Evolutionary conservation across 2,329 filamentous ascomycete genomes (phyloP), one percentile per base, ranked within the genome.

Genomic region (Didymella keratinophila): DNA sequence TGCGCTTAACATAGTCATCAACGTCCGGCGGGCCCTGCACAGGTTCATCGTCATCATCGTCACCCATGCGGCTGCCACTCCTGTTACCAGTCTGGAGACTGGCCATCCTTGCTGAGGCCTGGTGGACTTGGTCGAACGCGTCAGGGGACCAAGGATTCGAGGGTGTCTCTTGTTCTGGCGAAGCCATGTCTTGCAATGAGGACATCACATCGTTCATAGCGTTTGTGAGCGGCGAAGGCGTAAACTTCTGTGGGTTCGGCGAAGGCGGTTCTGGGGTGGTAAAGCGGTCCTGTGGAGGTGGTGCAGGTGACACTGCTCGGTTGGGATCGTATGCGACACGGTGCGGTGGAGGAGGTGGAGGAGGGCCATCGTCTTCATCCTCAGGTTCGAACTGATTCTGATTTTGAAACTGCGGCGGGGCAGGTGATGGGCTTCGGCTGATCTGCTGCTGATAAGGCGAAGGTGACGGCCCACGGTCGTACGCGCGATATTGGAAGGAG

Each of bases 141-240:
- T 97, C 93, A 0, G 93, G 93, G 0, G 93, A 95, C 95, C 95
- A 99, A 4, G 93, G 89, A 70, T 92, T 87, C 9, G 87, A 77
- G 0, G 85, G 80, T 0, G 84, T 80, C 41, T 86, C 82, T 0
- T 86, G 83, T 27, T 85, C 83, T 14, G 81, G 69, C 62, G 81
- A 81, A 28, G 89, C 89, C 82, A 99, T 91, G 60, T 93, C 93
- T 72, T 96, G 89, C 42, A 99, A 79, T 55, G 95, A 96, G 65
- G 95, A 92, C 87, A 98, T 97, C 4, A 99, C 93, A 76, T 96
- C 94, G 72, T 98, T 94, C 93, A 99, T 99, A 1, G 95, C 95
- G 75, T 93, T 92, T 58, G 95, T 86, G 3, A 99, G 80, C 0
- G 95, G 95, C 2, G 95, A 98, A 1, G 95, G 95, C 0, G 95